Evolutionary conservation across 176 grass and related monocot species (phyloP).

Genomic region (Aegilops umbellulata): DNA sequence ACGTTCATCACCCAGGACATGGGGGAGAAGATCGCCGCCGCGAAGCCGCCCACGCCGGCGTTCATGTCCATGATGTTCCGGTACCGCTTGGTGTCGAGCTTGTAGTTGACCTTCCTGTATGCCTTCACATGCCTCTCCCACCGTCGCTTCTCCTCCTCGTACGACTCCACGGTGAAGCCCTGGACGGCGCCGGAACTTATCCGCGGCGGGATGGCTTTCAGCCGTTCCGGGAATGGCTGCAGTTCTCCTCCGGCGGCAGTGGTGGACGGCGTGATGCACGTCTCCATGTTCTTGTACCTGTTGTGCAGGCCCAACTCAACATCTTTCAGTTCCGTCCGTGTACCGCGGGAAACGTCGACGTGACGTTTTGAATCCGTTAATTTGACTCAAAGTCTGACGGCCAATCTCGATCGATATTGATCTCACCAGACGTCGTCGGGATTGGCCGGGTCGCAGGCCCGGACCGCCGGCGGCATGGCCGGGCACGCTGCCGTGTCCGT

Average conservation of each 20-base stretch:
- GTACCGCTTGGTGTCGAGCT: constrained; percentile 53
- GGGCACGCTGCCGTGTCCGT: constrained; percentile 43
- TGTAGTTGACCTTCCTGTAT: constrained; percentile 71
- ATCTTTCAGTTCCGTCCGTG: background rate
- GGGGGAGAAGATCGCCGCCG: constrained; percentile 62
- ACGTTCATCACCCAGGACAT: constrained; percentile 96
- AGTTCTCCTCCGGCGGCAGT: constrained; percentile 35
- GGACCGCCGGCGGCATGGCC: background rate
- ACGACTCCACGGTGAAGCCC: constrained; percentile 48
- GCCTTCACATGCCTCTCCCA: constrained; percentile 72
- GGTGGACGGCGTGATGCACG: constrained; percentile 47
- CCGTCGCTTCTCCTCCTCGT: constrained; percentile 52
- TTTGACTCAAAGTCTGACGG: background rate
- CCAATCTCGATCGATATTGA: background rate
- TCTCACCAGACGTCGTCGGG: constrained; percentile 74
- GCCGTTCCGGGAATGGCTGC: constrained; percentile 60
- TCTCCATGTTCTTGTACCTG: constrained; percentile 87
- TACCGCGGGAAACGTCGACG: background rate
- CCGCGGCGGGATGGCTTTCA: constrained; percentile 56
- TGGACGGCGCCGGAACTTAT: constrained; percentile 38
- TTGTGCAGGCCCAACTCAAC: background rate
- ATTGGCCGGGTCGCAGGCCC: constrained; percentile 49
- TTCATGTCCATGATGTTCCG: constrained; percentile 97
- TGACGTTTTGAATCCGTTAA: background rate
- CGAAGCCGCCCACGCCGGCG: constrained; percentile 87